Evolutionary conservation across 2,329 filamentous ascomycete genomes (phyloP).

Genomic region (Venturia oleaginea): DNA sequence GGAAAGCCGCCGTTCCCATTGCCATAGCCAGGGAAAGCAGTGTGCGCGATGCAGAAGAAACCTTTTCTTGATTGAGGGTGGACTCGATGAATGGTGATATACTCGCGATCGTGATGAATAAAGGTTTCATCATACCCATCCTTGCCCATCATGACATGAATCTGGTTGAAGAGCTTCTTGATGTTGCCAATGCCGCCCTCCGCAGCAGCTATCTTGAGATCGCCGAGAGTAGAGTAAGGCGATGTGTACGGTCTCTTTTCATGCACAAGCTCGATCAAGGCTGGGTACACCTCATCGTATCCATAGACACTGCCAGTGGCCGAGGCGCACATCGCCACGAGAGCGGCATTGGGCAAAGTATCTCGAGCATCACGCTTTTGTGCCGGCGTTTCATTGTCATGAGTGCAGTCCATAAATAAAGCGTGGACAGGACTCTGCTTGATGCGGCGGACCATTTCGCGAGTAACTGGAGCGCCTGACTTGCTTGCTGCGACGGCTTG

Average conservation of each 20-base stretch:
- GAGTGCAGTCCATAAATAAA: conserved; percentile 97
- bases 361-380: conserved; percentile 93
- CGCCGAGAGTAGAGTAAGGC: conserved; percentile 52
- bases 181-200: conserved; percentile 79
- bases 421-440: conserved; percentile 85
- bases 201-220: conserved; percentile 57
- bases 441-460: conserved; percentile 69
- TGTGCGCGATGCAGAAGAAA: conserved; percentile 92
- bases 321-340: conserved; percentile 93
- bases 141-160: conserved; percentile 91
- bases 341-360: conserved; percentile 84
- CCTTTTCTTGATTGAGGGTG: conserved; percentile 88
- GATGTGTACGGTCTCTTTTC: conserved; percentile 80
- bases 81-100: conserved; percentile 91
- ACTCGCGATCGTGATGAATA: conserved; percentile 92
- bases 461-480: conserved; percentile 27
- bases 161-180: conserved; percentile 88
- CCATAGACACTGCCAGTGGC: conserved; percentile 95
- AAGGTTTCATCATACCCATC: conserved; percentile 93
- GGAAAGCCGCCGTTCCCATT: conserved; percentile 73
- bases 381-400: conserved; percentile 93
- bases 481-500: conserved; percentile 23
- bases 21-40: conserved; percentile 85
- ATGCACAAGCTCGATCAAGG: conserved; percentile 83
- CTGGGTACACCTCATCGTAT: conserved; percentile 93